Evolutionary conservation across 176 grass and related monocot genomes (phyloP), one percentile per base, ranked within the genome.

Genomic region (Oropetium thomaeum): DNA sequence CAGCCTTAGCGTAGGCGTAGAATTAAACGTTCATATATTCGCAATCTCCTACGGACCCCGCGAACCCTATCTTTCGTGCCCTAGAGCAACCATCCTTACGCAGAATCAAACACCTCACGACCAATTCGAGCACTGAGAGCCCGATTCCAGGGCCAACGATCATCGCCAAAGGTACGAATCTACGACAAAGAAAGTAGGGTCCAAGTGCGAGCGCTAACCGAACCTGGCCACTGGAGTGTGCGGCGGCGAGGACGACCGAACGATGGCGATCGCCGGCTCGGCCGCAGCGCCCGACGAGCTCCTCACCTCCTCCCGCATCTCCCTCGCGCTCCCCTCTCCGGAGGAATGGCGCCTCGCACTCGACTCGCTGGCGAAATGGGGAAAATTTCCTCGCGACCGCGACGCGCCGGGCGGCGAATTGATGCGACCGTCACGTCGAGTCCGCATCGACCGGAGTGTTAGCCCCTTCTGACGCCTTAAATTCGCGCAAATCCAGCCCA

Each of bases 251-350:
- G 85, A 93, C 40, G 90, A 93, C 28, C 93, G 83, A 9, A 54
- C 93, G 27, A 90, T 49, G 58, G 83, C 82, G 29, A 90, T 29
- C 51, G 83, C 75, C 54, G 72, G 79, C 30, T 96, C 92, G 53
- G 81, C 84, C 82, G 70, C 88, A 48, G 79, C 87, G 70, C 75
- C 86, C 57, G 86, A 83, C 71, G 91, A 99, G 84, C 87, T 99
- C 82, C 86, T 83, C 10, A 99, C 96, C 89, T 99, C 91, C 76
- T 99, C 91, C 42, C 89, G 67, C 91, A 92, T 97, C 85, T 81
- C 73, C 51, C 40, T 75, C 34, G 45, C 16, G 61, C 69, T 40
- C 13, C 73, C 28, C 67, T 72, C 74, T 51, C 66, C 37, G 12
- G 55, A 27, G 2, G 55, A 59, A 59, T 30, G 71, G 72, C 39